These are phyloP conservation scores for Homolaphlyctis polyrhiza DNA, from an alignment of 371 early-diverging fungal species.

Conservation along the genomic window DNA sequence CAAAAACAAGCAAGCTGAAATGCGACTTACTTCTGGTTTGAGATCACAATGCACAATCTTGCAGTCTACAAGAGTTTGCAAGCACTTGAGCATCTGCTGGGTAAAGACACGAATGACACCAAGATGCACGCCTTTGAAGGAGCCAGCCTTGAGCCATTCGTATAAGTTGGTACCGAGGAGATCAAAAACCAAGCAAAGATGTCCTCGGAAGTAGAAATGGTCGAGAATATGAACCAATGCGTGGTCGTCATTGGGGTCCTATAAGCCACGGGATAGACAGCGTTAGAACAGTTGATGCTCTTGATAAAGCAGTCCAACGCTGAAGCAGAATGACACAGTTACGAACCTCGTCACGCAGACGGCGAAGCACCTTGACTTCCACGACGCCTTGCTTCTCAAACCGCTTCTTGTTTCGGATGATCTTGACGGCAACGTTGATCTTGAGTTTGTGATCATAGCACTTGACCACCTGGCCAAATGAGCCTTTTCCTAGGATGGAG, in stretches of 20 bases:
- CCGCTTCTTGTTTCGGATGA: slow-evolving; percentile 91
- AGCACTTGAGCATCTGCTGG: slow-evolving; percentile 78
- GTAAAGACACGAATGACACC: slow-evolving; percentile 73
- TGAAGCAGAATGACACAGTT: neutral
- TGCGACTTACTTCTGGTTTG: slow-evolving; percentile 82
- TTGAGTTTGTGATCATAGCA: slow-evolving; percentile 89
- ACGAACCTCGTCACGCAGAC: slow-evolving; percentile 40
- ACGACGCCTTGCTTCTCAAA: slow-evolving; percentile 94
- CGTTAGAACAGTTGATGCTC: neutral
- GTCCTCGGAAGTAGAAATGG: slow-evolving; percentile 87
- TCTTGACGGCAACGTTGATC: slow-evolving; percentile 85
- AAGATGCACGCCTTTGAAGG: slow-evolving; percentile 86
- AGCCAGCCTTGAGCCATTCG: slow-evolving; percentile 91
- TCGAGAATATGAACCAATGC: slow-evolving; percentile 84
- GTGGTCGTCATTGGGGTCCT: slow-evolving; percentile 77
- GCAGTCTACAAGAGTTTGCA: slow-evolving; percentile 66
- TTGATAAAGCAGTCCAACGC: neutral
- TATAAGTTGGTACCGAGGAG: slow-evolving; percentile 93
- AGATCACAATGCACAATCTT: slow-evolving; percentile 97
- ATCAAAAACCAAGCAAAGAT: slow-evolving; percentile 95
- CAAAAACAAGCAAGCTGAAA: slow-evolving; percentile 3
- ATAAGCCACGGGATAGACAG: slow-evolving; percentile 30
- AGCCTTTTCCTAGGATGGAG: slow-evolving; percentile 89
- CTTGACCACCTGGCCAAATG: slow-evolving; percentile 96
- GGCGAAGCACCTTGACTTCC: slow-evolving; percentile 87